Conservation (phyloP, 331 rosid genomes). For the Rosa hybrid region DNA sequence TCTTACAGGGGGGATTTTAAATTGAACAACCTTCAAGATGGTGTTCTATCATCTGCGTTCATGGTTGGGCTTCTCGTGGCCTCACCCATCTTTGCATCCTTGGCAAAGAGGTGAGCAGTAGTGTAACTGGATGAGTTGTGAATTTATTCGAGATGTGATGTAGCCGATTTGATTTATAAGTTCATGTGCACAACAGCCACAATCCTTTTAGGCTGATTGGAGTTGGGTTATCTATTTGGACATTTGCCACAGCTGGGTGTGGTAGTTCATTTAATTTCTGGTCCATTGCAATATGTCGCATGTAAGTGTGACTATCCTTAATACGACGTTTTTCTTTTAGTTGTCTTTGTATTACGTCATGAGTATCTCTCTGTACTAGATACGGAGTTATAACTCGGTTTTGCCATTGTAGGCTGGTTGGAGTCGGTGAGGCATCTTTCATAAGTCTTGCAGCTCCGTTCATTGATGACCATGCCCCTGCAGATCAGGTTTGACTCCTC, state of each 20-base stretch:
- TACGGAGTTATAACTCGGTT: constrained; percentile 19
- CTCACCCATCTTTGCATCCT: constrained; percentile 87
- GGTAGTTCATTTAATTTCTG: constrained; percentile 82
- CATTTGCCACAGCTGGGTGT: constrained; percentile 83
- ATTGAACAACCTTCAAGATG: constrained; percentile 91
- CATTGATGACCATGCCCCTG: constrained; percentile 96
- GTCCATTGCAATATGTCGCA: constrained; percentile 83
- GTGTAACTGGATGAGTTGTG: neutral
- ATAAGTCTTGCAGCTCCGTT: constrained; percentile 97
- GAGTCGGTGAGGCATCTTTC: constrained; percentile 99
- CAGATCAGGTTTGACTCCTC: constrained; percentile 55
- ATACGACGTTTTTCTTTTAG: constrained; percentile 16
- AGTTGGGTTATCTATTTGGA: constrained; percentile 95
- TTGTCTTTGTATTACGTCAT: neutral
- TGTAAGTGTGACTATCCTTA: constrained; percentile 48
- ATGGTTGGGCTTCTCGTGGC: constrained; percentile 95
- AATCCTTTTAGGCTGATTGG: constrained; percentile 95
- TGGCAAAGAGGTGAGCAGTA: constrained; percentile 69
- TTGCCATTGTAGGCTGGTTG: constrained; percentile 73
- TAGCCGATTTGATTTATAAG: constrained; percentile 5
- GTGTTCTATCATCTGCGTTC: constrained; percentile 83
- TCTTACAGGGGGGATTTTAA: constrained; percentile 81
- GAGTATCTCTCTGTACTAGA: constrained; percentile 21
- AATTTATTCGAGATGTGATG: neutral
- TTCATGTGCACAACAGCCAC: constrained; percentile 54